A percentile compares a stretch with the other conserved stretches of the same genome.
Evolutionary conservation across 495 filamentous ascomycete species (phyloP).

Genomic region (Jackrogersella multiformis): DNA sequence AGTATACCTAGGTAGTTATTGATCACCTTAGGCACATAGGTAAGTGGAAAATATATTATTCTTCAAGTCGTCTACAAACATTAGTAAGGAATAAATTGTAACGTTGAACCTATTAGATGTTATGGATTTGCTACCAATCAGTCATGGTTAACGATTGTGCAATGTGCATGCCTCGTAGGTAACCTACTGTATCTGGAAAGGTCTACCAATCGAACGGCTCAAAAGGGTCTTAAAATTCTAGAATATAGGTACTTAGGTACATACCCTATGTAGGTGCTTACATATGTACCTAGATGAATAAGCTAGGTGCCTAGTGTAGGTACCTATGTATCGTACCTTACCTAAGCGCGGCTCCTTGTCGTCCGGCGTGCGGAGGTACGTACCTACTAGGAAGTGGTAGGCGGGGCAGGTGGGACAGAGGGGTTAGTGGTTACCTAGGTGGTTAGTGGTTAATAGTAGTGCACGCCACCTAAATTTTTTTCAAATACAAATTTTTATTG

Average conservation of each 20-base stretch:
- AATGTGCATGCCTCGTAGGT: neutral
- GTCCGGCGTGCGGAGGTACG: conserved; percentile 13
- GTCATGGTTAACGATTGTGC: neutral
- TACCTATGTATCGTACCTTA: too few relatives aligned
- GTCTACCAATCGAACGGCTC: conserved; percentile 1
- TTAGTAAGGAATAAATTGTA: neutral
- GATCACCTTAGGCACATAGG: too few relatives aligned
- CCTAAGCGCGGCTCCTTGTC: conserved; percentile 29
- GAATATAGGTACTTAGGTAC: conserved; percentile 1
- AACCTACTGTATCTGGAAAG: neutral
- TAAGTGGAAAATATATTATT: neutral
- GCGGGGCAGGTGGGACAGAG: neutral
- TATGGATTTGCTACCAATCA: neutral
- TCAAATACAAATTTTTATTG: conserved; percentile 22
- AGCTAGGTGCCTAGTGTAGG: too few relatives aligned
- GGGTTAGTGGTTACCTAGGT: neutral
- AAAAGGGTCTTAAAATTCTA: conserved; percentile 4
- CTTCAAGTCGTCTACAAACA: neutral
- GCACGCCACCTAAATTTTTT: conserved; percentile 37
- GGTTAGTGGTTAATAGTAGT: neutral
- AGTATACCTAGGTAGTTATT: too few relatives aligned
- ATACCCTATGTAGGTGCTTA: too few relatives aligned
- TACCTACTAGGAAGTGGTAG: neutral
- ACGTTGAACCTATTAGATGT: neutral
- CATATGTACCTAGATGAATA: neutral